A percentile compares a stretch with the other conserved stretches of the same genome.
phyloP scores from a whole-genome alignment of 2,329 filamentous ascomycete genomes.

The Sclerotinia nivalis region DNA sequence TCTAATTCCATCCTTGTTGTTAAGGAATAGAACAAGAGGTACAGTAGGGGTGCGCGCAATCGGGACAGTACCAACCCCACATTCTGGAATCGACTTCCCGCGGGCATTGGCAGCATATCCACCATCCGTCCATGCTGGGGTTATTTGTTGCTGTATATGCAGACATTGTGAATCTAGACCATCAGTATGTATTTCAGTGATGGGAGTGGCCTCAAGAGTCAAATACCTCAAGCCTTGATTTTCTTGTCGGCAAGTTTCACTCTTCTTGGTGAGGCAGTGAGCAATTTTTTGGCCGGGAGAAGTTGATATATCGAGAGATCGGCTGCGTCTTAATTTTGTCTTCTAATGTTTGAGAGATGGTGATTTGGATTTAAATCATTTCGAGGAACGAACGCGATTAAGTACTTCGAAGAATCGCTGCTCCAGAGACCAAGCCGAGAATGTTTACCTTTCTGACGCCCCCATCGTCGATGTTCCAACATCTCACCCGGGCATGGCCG shows the following conservation, averaged over 20 bases:
- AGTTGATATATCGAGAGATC: not conserved
- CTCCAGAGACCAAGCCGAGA: not conserved
- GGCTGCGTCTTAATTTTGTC: not conserved
- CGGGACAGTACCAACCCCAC: conserved; percentile 27
- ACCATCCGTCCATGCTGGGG: conserved; percentile 24
- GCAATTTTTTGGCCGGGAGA: not conserved
- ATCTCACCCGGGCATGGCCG: not conserved
- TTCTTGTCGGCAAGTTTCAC: not conserved
- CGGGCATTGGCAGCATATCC: conserved; percentile 27
- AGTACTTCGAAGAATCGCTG: not conserved
- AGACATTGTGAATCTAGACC: not conserved
- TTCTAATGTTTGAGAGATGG: not conserved
- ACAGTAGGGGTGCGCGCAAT: conserved; percentile 26
- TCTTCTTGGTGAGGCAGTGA: not conserved
- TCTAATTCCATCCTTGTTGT: not conserved
- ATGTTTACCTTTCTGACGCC: not conserved
- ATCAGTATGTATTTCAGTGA: not conserved
- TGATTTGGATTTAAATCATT: not conserved
- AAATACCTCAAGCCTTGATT: conserved; percentile 10
- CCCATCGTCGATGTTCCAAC: not conserved
- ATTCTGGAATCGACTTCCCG: conserved; percentile 24
- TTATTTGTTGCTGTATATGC: not conserved
- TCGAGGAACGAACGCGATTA: not conserved
- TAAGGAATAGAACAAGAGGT: not conserved
- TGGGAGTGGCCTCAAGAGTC: not conserved